These are phyloP conservation scores for Dryas octopetala DNA, from an alignment of 306 rosid species.

Conservation along the genomic window DNA sequence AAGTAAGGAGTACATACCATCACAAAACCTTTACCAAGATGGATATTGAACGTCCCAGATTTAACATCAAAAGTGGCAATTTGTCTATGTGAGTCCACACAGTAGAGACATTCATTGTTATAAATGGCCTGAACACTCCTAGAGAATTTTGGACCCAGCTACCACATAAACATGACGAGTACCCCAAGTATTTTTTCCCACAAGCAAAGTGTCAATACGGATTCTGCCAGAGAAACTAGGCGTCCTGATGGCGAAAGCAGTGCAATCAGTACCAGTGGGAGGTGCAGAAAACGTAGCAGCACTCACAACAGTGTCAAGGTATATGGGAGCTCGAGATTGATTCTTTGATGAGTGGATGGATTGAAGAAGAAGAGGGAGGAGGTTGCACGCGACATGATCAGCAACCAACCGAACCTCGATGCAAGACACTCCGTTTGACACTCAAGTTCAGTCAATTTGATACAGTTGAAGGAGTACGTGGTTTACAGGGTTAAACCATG, in stretches of 20 bases:
- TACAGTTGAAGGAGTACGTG: background rate
- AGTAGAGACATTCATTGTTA: background rate
- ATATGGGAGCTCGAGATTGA: background rate
- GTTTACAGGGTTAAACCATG: background rate
- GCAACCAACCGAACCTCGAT: background rate
- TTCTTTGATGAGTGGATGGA: background rate
- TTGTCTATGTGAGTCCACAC: background rate
- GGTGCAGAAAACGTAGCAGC: background rate
- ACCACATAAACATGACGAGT: background rate
- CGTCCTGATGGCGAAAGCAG: background rate
- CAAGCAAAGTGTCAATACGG: background rate
- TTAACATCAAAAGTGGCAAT: background rate
- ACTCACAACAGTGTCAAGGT: background rate
- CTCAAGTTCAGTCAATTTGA: background rate
- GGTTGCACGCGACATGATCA: background rate
- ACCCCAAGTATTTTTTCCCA: background rate
- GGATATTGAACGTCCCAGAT: background rate
- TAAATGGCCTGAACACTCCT: background rate
- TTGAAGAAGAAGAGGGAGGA: constrained; percentile 11
- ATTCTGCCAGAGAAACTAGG: background rate
- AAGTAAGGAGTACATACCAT: background rate
- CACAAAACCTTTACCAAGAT: background rate
- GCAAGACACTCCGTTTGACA: background rate
- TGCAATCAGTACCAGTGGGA: background rate
- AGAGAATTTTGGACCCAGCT: background rate